Conservation (phyloP, 352 stramenopile genomes). For the Aphanomyces invadans region DNA sequence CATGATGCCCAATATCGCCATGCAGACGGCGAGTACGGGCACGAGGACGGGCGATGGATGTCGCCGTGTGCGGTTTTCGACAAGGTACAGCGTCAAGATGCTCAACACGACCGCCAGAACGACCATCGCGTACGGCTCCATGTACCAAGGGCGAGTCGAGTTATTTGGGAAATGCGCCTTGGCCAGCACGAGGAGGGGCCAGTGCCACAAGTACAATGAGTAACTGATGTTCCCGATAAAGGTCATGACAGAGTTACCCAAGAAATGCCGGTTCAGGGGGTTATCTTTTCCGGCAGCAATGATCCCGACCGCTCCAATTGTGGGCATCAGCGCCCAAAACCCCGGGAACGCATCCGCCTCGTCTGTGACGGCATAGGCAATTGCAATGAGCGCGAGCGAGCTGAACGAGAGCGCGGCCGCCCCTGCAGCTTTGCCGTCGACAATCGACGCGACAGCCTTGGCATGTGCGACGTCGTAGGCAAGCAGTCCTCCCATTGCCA, state of each 20-base stretch:
- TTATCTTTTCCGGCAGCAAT: background rate
- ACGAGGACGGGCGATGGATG: constrained; percentile 12
- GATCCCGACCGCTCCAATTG: background rate
- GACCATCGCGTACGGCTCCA: constrained; percentile 11
- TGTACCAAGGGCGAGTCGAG: background rate
- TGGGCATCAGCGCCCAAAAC: constrained; percentile 23
- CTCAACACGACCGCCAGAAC: constrained; percentile 13
- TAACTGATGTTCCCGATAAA: constrained; percentile 23
- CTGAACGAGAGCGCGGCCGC: background rate
- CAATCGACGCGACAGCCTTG: background rate
- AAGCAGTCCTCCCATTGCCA: background rate
- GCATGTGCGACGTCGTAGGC: background rate
- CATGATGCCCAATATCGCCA: background rate
- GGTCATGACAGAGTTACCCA: background rate
- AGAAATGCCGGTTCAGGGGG: background rate
- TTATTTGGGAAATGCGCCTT: constrained; percentile 17
- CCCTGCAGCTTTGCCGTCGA: background rate
- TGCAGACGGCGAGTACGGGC: background rate
- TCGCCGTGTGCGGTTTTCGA: constrained; percentile 14
- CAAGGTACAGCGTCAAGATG: constrained; percentile 6
- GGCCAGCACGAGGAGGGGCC: constrained; percentile 23
- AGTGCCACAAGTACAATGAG: constrained; percentile 24
- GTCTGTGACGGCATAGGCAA: constrained; percentile 1
- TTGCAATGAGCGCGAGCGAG: background rate
- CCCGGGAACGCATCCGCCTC: constrained; percentile 7